Base-by-base conservation (phyloP, 768 basidiomycete species). In the Myochromella boudieri region DNA sequence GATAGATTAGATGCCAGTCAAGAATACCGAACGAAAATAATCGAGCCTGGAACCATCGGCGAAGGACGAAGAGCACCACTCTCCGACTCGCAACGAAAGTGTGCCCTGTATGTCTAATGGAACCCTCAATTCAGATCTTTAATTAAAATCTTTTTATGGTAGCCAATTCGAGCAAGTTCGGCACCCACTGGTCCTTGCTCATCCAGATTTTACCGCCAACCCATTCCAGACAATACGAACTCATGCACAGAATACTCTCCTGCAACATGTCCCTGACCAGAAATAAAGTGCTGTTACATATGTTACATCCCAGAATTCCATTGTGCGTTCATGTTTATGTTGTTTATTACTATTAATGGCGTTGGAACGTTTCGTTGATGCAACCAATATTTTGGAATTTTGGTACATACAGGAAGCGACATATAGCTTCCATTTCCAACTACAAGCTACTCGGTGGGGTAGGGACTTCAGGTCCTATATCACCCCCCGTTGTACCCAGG, bases 181-280 rank as follows among this genome's bases (percentile, higher is more conserved):
- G 49, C 82, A 85, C 48, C 87, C 87, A 8, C 67, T 84, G 52
- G 82, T 91, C 31, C 70, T 86, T 24, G 71, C 80, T 17, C 84
- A 82, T 56, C 73, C 84, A 4, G 75, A 79, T 29, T 91, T 82
- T 58, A 64, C 78, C 8, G 65, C 76, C 25, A 85, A 84, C 57
- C 90, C 90, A 1, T 91, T 91, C 60, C 70, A 82, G 56, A 84
- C 87, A 1, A 87, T 91, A 55, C 83, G 87, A 4, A 84, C 76
- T 3, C 90, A 92, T 61, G 87, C 84, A 2, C 75, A 84, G 61
- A 91, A 91, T 59, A 89, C 90, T 0, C 70, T 91, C 9, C 51
- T 89, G 27, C 81, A 76, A 52, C 58, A 67, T 37, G 28, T 37
- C 7, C 24, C 39, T 27, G 24, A 31, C 11, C 6, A 20, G 4